Conservation (phyloP, 1,284 basidiomycete species). For the Apiotrichum gracile region DNA sequence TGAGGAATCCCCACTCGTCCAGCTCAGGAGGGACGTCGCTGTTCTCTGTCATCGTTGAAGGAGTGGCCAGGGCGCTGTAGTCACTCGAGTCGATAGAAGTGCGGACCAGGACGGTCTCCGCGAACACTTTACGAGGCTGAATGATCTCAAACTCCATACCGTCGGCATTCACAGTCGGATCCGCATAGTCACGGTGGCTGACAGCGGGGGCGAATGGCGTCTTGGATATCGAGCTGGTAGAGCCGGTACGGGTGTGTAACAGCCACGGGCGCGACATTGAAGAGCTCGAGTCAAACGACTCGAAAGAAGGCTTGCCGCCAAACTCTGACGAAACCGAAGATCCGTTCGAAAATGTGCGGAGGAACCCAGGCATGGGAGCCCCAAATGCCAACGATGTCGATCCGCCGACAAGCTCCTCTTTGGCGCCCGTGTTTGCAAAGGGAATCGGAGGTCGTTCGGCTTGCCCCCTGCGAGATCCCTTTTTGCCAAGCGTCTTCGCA, state of each 20-base stretch:
- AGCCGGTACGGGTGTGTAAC: not conserved
- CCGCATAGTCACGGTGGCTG: slow-evolving; percentile 38
- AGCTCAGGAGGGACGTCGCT: slow-evolving; percentile 25
- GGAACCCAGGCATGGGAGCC: not conserved
- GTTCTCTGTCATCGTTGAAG: not conserved
- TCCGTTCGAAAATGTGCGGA: not conserved
- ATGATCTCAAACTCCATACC: slow-evolving; percentile 47
- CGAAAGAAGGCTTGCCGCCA: not conserved
- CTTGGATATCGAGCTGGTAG: not conserved
- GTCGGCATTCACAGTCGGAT: slow-evolving; percentile 40
- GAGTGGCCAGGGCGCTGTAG: slow-evolving; percentile 3
- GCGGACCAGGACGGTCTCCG: not conserved
- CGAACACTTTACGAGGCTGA: slow-evolving; percentile 23
- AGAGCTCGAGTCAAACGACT: not conserved
- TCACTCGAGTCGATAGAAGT: slow-evolving; percentile 10
- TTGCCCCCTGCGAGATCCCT: not conserved
- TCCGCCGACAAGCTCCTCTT: not conserved
- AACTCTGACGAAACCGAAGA: slow-evolving; percentile 1
- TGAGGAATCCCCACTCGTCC: slow-evolving; percentile 46
- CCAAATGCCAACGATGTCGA: not conserved
- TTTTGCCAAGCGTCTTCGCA: slow-evolving; percentile 19
- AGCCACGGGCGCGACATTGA: not conserved
- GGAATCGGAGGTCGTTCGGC: not conserved
- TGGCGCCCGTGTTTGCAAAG: not conserved
- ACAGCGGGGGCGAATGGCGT: slow-evolving; percentile 12